Evolutionary conservation across 306 rosid species (phyloP).

Genomic region (Cucumis hystrix): DNA sequence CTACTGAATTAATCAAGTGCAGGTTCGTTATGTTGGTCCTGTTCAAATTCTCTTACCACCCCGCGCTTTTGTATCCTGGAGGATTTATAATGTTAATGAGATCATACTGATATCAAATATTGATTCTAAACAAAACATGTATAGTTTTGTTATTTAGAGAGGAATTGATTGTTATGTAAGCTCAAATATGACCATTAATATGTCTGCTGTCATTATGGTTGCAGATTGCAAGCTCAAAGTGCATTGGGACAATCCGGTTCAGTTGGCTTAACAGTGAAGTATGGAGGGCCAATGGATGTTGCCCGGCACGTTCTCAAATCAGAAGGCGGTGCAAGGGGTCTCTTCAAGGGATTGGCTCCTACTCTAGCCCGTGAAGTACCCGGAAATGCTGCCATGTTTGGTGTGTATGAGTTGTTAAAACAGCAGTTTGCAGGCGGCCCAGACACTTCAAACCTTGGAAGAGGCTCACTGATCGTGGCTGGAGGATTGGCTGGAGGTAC

Average conservation of each 20-base stretch:
- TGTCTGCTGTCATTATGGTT: neutral
- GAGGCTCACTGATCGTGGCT: conserved; percentile 70
- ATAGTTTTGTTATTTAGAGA: neutral
- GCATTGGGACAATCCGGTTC: conserved; percentile 46
- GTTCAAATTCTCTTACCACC: neutral
- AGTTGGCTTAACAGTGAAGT: conserved; percentile 46
- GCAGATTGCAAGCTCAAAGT: conserved; percentile 94
- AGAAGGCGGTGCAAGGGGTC: conserved; percentile 81
- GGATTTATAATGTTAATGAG: neutral
- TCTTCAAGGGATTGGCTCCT: conserved; percentile 79
- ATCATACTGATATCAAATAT: neutral
- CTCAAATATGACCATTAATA: neutral
- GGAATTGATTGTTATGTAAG: neutral
- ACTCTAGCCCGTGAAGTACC: conserved; percentile 91
- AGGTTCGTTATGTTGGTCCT: conserved; percentile 30
- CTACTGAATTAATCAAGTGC: conserved; percentile 92
- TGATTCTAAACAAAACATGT: neutral
- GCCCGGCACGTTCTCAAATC: conserved; percentile 68
- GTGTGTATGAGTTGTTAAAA: conserved; percentile 70
- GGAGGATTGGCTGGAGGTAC: conserved; percentile 95
- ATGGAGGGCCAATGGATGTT: conserved; percentile 94
- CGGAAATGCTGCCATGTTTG: conserved; percentile 92
- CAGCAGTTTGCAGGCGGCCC: conserved; percentile 65
- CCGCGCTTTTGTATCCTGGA: neutral
- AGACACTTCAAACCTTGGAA: conserved; percentile 61